Percentiles rank a stretch among this genome's conserved stretches.
Conservation (phyloP, 2,329 filamentous ascomycete species). For the Ascochyta lentis region DNA sequence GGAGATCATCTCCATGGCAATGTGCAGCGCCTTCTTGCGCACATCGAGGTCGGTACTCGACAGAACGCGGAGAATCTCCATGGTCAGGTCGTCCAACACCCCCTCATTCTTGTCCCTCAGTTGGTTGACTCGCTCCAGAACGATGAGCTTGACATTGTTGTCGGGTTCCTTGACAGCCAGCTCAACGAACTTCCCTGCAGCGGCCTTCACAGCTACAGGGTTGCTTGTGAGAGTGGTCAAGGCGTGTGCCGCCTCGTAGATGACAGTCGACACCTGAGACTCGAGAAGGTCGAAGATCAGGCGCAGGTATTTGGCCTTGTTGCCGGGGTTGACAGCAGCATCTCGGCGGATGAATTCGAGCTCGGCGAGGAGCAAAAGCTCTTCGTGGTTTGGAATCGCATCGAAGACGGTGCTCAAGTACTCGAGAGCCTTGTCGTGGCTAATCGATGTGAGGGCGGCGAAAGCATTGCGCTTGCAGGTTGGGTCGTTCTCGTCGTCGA, state of each 20-base stretch:
- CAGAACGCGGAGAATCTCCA: constrained; percentile 95
- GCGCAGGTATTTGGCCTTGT: constrained; percentile 93
- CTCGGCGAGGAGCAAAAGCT: constrained; percentile 90
- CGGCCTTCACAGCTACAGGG: constrained; percentile 96
- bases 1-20: constrained; percentile 96
- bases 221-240: constrained; percentile 93
- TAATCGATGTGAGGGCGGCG: constrained; percentile 86
- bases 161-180: constrained; percentile 96
- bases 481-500: constrained; percentile 87
- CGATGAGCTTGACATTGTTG: constrained; percentile 99
- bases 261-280: constrained; percentile 89
- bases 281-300: constrained; percentile 97
- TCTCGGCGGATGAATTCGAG: constrained; percentile 98
- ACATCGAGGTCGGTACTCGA: constrained; percentile 97
- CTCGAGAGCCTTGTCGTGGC: constrained; percentile 87
- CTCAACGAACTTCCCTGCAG: constrained; percentile 94
- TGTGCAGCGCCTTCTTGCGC: constrained; percentile 84
- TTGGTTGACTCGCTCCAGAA: constrained; percentile 90
- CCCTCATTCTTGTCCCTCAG: constrained; percentile 87
- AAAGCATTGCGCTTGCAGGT: constrained; percentile 99
- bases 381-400: constrained; percentile 90
- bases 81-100: constrained; percentile 89
- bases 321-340: constrained; percentile 90
- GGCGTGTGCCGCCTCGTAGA: constrained; percentile 96
- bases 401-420: constrained; percentile 92